Evolutionary conservation across 192 early-diverging fungal species (phyloP), one percentile per base, ranked within the genome.

Genomic region (Podila clonocystis): DNA sequence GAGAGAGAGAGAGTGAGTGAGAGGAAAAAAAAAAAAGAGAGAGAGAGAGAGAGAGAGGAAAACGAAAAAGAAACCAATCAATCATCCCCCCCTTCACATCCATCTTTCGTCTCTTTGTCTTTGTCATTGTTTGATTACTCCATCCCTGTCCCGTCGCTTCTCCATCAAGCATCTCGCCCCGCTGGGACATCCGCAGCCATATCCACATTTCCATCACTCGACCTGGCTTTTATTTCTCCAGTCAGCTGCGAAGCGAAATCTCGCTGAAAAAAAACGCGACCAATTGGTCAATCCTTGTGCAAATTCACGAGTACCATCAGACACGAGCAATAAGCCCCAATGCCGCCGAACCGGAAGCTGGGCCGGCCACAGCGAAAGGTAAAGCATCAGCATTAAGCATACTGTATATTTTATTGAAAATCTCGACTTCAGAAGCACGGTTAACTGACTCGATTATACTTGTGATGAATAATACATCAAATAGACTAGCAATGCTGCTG

Each of bases 361-460:
- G 62, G 58, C 34, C 70, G 77, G 26, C 77, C 77, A 19, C 72
- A 80, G 71, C 70, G 77, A 69, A 80, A 72, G 77, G 77, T 80
- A 68, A 22, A 20, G 3, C 3, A 2, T 74, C 57, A 17, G 41
- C 41, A 45, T 12, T 15, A 15, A 15, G 3, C 24, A 36, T 33
- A 15, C 1, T 4, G 19, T 61, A 22, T 7, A 38, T 26, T 26
- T 29, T 41, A 28, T 57, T 58, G 50, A 38, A 13, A 57, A 57
- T 33, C 33, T 30, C 9, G 22, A 36, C 28, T 28, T 24, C 3
- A 58, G 57, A 29, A 34, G 22, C 55, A 36, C 13, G 41, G n/a
- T 34, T 11, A 22, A 28, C 28, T 58, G 22, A 28, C 28, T 9
- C 57, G 3, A 22, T 28, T 58, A 12, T 58, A 28, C 62, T 63